Percentiles rank a stretch among this genome's conserved stretches.
These are phyloP conservation scores for Ananas comosus DNA, from an alignment of 176 grass and related monocot species.

Conservation along the genomic window DNA sequence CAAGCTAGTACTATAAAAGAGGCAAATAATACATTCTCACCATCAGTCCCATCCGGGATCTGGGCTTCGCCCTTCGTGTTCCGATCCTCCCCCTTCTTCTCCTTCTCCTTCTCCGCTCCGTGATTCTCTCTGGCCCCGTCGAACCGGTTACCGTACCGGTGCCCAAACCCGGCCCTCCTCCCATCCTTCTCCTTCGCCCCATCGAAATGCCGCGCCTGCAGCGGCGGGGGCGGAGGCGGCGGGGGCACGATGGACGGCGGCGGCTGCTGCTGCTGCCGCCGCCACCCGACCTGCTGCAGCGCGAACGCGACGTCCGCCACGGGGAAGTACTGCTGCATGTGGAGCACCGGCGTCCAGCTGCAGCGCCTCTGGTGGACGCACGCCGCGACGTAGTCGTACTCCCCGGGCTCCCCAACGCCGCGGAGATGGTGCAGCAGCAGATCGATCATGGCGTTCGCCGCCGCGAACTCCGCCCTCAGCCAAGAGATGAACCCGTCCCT, in stretches of 20 bases:
- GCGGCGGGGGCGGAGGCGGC: background rate
- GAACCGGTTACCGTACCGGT: background rate
- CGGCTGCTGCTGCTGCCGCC: conserved; percentile 4
- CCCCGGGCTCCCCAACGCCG: conserved; percentile 1
- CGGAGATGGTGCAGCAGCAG: conserved; percentile 23
- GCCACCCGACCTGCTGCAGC: conserved; percentile 18
- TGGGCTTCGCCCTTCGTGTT: background rate
- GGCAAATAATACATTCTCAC: background rate
- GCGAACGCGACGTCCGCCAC: conserved; percentile 9
- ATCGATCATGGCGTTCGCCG: conserved; percentile 21
- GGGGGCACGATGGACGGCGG: background rate
- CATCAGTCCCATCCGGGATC: background rate
- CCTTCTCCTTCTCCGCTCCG: background rate
- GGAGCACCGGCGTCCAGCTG: conserved; percentile 15
- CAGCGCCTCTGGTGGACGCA: conserved; percentile 18
- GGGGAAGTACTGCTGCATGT: conserved; percentile 27
- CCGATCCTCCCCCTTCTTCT: background rate
- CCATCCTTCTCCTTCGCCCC: conserved; percentile 3
- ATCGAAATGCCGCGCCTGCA: conserved; percentile 1
- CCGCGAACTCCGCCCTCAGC: conserved; percentile 24
- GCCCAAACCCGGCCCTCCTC: conserved; percentile 14
- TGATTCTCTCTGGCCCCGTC: conserved; percentile 7
- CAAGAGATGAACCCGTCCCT: conserved; percentile 28
- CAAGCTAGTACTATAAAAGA: background rate
- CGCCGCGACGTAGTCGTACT: conserved; percentile 17